Percentiles rank a stretch among this genome's conserved stretches.
phyloP scores from a whole-genome alignment of 495 filamentous ascomycete species.

The Echria macrotheca region DNA sequence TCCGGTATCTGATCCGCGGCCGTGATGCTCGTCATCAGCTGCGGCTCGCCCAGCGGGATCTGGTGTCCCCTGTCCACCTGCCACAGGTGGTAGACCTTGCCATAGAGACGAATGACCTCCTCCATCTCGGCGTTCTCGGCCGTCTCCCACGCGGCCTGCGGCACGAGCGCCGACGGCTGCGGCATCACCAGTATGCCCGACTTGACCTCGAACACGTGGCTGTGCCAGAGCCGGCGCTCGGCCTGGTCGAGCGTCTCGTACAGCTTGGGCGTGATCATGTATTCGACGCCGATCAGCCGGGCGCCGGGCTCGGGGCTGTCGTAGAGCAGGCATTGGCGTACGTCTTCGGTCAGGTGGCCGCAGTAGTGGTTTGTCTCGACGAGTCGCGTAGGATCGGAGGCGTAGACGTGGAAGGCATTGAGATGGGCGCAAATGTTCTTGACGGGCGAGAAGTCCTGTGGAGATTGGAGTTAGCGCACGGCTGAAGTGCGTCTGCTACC shows the following conservation, averaged over 20 bases:
- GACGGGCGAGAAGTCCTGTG: conserved; percentile 62
- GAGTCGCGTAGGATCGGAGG: conserved; percentile 56
- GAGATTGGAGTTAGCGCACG: conserved; percentile 3
- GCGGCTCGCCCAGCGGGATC: conserved; percentile 66
- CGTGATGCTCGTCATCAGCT: conserved; percentile 74
- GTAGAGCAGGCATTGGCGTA: conserved; percentile 82
- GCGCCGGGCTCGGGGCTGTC: conserved; percentile 61
- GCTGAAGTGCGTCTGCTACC: background rate
- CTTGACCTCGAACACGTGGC: conserved; percentile 83
- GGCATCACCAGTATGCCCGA: conserved; percentile 85
- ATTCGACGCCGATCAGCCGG: conserved; percentile 79
- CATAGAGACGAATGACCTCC: conserved; percentile 64
- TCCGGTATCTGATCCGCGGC: conserved; percentile 51
- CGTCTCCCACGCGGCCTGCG: conserved; percentile 63
- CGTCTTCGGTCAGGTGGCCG: conserved; percentile 63
- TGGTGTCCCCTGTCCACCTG: conserved; percentile 76
- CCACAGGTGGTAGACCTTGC: conserved; percentile 91
- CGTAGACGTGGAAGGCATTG: conserved; percentile 81
- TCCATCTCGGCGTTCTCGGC: conserved; percentile 80
- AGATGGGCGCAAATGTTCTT: conserved; percentile 78
- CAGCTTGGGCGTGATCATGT: conserved; percentile 75
- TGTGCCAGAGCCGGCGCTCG: conserved; percentile 75
- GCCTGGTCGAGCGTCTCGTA: conserved; percentile 57
- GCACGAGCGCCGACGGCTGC: conserved; percentile 40
- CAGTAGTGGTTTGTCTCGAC: conserved; percentile 88